phyloP scores from a whole-genome alignment of 2,329 filamentous ascomycete species.

The Botrytis elliptica region DNA sequence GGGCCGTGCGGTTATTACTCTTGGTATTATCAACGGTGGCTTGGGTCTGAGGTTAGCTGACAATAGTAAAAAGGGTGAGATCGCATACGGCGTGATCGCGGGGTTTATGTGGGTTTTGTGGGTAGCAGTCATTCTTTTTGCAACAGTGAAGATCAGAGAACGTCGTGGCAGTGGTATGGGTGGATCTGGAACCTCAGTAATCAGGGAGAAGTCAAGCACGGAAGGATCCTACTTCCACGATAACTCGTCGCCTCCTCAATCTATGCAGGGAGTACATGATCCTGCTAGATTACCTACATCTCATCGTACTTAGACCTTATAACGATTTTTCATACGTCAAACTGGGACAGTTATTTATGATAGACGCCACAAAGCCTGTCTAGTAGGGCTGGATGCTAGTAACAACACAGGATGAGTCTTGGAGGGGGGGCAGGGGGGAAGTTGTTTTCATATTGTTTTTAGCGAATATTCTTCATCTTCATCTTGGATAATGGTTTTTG shows the following conservation, averaged over 20 bases:
- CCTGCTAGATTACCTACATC: neutral
- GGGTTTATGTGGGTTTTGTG: constrained; percentile 51
- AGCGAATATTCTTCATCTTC: neutral
- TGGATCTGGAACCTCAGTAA: neutral
- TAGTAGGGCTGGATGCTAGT: neutral
- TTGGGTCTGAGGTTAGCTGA: constrained; percentile 55
- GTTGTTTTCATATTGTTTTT: neutral
- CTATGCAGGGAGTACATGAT: neutral
- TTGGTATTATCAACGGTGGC: constrained; percentile 64
- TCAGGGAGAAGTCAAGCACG: neutral
- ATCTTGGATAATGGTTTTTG: neutral
- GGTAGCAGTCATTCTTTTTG: constrained; percentile 37
- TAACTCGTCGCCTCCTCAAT: neutral
- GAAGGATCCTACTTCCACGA: constrained; percentile 8
- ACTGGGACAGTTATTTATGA: accelerated
- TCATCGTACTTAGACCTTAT: neutral
- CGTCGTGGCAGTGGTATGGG: neutral
- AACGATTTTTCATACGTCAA: neutral
- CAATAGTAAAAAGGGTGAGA: constrained; percentile 44
- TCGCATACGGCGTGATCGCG: constrained; percentile 58
- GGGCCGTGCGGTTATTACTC: constrained; percentile 55
- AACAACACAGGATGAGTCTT: neutral
- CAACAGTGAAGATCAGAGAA: constrained; percentile 10
- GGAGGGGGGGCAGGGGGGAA: no score
- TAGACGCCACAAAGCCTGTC: neutral